Base-by-base conservation (phyloP, 352 stramenopile species). In the Globisporangium apiculatum region DNA sequence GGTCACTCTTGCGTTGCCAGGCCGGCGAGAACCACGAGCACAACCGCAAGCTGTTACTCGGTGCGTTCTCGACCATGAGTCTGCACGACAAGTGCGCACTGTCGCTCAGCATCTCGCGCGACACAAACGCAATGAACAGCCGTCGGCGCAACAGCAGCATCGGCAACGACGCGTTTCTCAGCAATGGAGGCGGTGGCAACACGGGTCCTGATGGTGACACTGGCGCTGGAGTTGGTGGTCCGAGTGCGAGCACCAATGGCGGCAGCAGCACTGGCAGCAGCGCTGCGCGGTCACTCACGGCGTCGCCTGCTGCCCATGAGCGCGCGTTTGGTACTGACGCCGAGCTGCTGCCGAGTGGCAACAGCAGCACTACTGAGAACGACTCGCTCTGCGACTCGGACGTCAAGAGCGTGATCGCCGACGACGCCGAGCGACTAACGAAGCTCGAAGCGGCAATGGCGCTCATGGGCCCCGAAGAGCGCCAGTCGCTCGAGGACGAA, bases 61-160 rank as follows among this genome's bases (percentile, higher is more conserved):
- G 83, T 2, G 85, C 85, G 4, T 94, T 94, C 61, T 94, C 85
- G 8, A 91, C 81, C 0, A 93, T 94, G 85, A 94, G 85, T 70
- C 69, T 94, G 48, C 85, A 92, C 45, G 85, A 94, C 65, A 94
- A 94, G 58, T 94, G 85, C 37, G 85, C 85, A 0, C 61, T 94
- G 14, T 91, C 85, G 8, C 64, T 94, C 18, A 87, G 80, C 51
- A 89, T 91, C 24, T 90, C 79, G n/a, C 68, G 83, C 49, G 82
- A 91, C 42, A 64, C 61, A 35, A 61, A 42, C 18, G 56, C 61
- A 14, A 57, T 73, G 17, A 58, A 58, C 55, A 57, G 62, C 24
- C 68, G 76, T 11, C 76, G 78, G 35, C 73, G 77, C 41, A 72
- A 76, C 42, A 88, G 74, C 55, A 89, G 71, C 41, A 45, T 87